phyloP scores from a whole-genome alignment of 257 asterid genomes.

The Scutellaria baicalensis region DNA sequence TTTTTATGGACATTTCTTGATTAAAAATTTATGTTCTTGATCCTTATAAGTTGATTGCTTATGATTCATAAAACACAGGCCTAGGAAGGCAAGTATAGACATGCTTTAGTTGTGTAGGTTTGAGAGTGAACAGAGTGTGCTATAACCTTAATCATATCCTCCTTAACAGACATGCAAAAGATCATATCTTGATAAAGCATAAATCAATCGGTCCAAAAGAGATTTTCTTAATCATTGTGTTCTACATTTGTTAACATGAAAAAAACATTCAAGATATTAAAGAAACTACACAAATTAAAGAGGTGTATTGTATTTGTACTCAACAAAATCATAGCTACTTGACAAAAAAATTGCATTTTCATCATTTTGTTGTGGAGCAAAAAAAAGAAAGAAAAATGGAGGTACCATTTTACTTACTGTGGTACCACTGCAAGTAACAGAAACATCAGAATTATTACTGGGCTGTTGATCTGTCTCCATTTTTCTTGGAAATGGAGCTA shows the following conservation, averaged over 20 bases:
- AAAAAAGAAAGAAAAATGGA: too few species aligned
- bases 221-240: constrained; percentile 35
- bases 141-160: constrained; percentile 25
- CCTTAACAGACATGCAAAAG: constrained; percentile 26
- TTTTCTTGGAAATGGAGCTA: neutral
- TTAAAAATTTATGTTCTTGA: neutral
- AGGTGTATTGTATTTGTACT: too few species aligned
- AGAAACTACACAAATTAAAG: neutral
- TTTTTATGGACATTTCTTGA: neutral
- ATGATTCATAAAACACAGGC: constrained; percentile 18
- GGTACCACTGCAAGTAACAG: neutral
- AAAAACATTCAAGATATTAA: neutral
- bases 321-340: constrained; percentile 5
- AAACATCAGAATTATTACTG: neutral
- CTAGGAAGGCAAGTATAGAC: neutral
- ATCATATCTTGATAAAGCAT: constrained; percentile 30
- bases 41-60: neutral
- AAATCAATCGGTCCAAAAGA: constrained; percentile 21
- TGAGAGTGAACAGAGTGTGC: constrained; percentile 34
- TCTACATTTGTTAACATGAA: neutral
- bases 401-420: too few species aligned
- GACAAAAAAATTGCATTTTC: neutral
- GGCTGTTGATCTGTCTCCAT: constrained; percentile 12
- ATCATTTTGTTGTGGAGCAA: neutral
- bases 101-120: constrained; percentile 21